Percentiles rank a stretch among this genome's conserved stretches.
Evolutionary conservation across 306 rosid species (phyloP).

Genomic region (Dryas octopetala): DNA sequence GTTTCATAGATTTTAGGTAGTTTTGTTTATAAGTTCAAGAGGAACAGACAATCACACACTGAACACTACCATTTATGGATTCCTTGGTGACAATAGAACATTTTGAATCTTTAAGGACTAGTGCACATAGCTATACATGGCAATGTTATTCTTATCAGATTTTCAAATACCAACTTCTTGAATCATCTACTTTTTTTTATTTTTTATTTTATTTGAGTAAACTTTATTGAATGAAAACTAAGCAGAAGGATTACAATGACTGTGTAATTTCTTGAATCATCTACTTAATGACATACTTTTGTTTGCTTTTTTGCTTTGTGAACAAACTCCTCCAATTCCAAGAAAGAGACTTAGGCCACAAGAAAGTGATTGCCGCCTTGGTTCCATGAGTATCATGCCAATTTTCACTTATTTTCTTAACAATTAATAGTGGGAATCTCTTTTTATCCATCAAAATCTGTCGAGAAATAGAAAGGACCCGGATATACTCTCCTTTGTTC

Average conservation of each 20-base stretch:
- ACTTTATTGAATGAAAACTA: too few relatives aligned
- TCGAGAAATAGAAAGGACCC: too few relatives aligned
- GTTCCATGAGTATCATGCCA: background rate
- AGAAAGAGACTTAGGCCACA: conserved; percentile 15
- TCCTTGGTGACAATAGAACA: background rate
- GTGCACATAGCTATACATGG: background rate
- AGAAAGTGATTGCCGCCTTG: background rate
- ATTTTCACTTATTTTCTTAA: background rate
- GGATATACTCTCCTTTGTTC: too few relatives aligned
- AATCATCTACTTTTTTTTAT: background rate
- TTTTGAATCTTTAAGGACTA: background rate
- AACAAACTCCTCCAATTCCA: conserved; percentile 24
- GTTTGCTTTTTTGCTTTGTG: conserved; percentile 16
- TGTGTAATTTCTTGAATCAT: background rate
- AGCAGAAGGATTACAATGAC: too few relatives aligned
- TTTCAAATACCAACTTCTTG: background rate
- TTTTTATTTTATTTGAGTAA: too few relatives aligned
- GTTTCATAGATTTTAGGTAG: conserved; percentile 2
- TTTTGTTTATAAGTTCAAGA: background rate
- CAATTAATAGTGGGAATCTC: background rate
- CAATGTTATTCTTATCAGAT: background rate
- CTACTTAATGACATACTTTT: conserved; percentile 10
- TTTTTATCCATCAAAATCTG: background rate
- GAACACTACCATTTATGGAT: background rate
- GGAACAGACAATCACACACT: background rate